Base-by-base conservation (phyloP, 176 grass and related monocot genomes). In the Eragrostis curvula region DNA sequence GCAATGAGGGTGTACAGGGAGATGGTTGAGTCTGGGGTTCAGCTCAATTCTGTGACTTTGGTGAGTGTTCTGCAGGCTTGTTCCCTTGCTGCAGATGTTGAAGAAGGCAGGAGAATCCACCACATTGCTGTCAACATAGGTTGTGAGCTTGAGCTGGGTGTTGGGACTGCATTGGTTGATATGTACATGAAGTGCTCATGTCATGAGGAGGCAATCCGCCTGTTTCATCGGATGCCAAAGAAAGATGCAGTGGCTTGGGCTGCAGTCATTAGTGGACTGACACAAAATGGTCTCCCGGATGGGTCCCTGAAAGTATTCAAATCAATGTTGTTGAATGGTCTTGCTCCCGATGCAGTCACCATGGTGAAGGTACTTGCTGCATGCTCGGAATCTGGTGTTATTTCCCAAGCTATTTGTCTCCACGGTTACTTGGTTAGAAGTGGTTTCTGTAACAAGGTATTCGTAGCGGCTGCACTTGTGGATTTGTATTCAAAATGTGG, bases 121-220 rank as follows among this genome's bases (percentile, higher is more conserved):
- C 55, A 60, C 12, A 40, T 56, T 77, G 84, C 84, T 58, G 70
- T 70, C 30, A 79, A 24, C 32, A 90, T 85, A 68, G 92, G 87
- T 51, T 87, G 79, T 39, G 92, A 88, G 70, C 70, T 85, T 63
- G 87, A 92, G 64, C 17, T 87, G 41, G 28, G 90, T 28, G 79
- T 92, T 86, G 88, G 81, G 6, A 92, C 90, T 73, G 82, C 90
- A 15, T 75, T 95, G 62, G 86, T 95, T 68, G 90, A 88, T 79
- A 90, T 92, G 93, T 92, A 92, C 73, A 95, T 90, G 92, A 95
- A 95, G 66, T 92, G 90, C 63, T 95, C 74, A 11, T 88, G 81
- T 64, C 79, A 40, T 50, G 72, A 53, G 48, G 59, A 88, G 14
- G 93, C 90, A 21, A 89, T 85, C 53, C 24, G 20, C 18, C 39